Evolutionary conservation across 2,329 filamentous ascomycete genomes (phyloP).

Genomic region (Ophiostoma perfectum): DNA sequence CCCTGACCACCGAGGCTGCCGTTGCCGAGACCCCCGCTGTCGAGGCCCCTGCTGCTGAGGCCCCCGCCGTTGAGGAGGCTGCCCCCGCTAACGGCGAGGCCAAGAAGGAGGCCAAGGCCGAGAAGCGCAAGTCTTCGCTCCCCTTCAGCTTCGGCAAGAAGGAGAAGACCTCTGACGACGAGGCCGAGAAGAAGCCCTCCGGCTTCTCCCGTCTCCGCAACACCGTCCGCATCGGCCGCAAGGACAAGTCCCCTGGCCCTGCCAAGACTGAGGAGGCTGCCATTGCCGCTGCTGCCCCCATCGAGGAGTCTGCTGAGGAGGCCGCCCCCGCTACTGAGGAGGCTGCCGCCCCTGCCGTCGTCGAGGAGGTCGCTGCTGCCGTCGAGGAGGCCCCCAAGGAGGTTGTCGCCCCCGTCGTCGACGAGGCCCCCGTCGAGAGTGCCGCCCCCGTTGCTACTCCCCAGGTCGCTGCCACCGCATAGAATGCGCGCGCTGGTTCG

Average conservation of each 20-base stretch:
- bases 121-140: constrained; percentile 77
- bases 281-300: constrained; percentile 34
- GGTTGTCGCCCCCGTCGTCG: constrained; percentile 36
- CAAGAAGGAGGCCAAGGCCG: constrained; percentile 60
- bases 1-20: constrained; percentile 51
- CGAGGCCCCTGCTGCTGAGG: constrained; percentile 35
- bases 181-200: constrained; percentile 55
- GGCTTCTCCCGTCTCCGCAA: constrained; percentile 57
- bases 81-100: constrained; percentile 48
- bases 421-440: constrained; percentile 35
- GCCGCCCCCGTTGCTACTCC: constrained; percentile 39
- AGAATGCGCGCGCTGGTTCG: constrained; percentile 31
- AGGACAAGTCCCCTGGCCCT: constrained; percentile 43
- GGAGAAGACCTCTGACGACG: constrained; percentile 69
- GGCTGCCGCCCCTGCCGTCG: constrained; percentile 32
- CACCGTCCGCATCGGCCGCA: constrained; percentile 47
- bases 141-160: constrained; percentile 67
- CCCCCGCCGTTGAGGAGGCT: constrained; percentile 26
- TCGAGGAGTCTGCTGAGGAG: constrained; percentile 32
- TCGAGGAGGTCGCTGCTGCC: constrained; percentile 34
- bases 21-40: constrained; percentile 36
- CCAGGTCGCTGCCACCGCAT: constrained; percentile 49
- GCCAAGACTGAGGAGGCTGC: constrained; percentile 38
- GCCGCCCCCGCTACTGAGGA: constrained; percentile 32
- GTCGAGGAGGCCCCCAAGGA: constrained; percentile 34